A percentile compares a stretch with the other conserved stretches of the same genome.
phyloP scores from a whole-genome alignment of 1,284 basidiomycete species.

The Sporisorium iseilematis-ciliati region DNA sequence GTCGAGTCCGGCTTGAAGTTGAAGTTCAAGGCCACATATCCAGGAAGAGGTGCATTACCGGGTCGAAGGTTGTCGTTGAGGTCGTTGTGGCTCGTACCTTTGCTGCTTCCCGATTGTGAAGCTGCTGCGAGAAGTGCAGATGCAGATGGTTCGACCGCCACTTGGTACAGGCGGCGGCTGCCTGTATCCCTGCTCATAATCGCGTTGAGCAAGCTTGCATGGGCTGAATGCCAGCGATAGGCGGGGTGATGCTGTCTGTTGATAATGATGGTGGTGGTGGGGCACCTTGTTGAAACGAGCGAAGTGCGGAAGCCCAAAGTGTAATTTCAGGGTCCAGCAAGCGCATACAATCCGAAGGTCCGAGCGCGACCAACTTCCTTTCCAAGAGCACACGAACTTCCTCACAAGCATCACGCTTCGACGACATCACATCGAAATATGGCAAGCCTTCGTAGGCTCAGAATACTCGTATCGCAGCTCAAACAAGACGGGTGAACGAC shows the following conservation, averaged over 20 bases:
- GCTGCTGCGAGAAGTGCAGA: conserved; percentile 12
- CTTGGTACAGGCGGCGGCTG: conserved; percentile 20
- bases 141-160: conserved; percentile 32
- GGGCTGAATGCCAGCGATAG: not conserved
- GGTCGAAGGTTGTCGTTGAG: not conserved
- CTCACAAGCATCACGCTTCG: not conserved
- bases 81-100: not conserved
- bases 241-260: not conserved
- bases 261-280: conserved; percentile 1
- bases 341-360: not conserved
- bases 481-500: too few relatives aligned
- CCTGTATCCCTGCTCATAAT: conserved; percentile 19
- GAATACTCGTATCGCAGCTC: too few relatives aligned
- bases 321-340: conserved; percentile 28
- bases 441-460: too few relatives aligned
- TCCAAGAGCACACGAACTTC: not conserved
- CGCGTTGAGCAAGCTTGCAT: not conserved
- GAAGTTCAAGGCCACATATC: conserved; percentile 39
- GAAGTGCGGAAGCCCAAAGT: not conserved
- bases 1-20: conserved; percentile 53
- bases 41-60: conserved; percentile 12
- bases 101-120: not conserved
- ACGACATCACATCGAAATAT: too few relatives aligned
- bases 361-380: conserved; percentile 8
- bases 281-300: not conserved